Base-by-base conservation (phyloP, 441 rosid genomes). In the Populus hybrid region DNA sequence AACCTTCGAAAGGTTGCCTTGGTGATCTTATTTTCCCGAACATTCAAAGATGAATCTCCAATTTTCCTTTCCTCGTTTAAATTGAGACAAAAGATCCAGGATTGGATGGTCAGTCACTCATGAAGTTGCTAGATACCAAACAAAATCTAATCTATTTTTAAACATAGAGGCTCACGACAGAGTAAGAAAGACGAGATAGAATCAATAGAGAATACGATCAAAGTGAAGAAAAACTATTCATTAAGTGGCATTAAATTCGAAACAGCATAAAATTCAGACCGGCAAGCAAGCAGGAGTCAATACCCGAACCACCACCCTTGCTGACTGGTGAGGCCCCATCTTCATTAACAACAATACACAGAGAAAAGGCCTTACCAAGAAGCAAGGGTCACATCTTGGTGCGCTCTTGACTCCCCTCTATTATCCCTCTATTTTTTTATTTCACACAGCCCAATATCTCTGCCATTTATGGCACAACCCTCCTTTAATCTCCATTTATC, bases 241-340 rank as follows among this genome's bases (percentile, higher is more conserved):
- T 67, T 26, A 26, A 46, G 72, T 59, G 68, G 77, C 84, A 83
- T 75, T 79, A 73, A 81, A 77, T 83, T 80, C 64, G 72, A 74
- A 83, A 70, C 73, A 76, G 80, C 69, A 32, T 70, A 82, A 12
- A 57, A 67, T 32, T 79, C 10, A 54, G 57, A 75, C 79, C 61
- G 72, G 81, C 81, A 79, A 85, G 81, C 80, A 79, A 85, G 84
- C 84, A 82, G 86, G 90, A 95, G 99, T 95, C 98, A 95, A 94
- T 94, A 84, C 99, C 97, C 97, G 97, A 95, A 94, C 99, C 98
- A 92, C 89, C 90, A 82, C 80, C 88, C 88, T 86, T 81, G 85
- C 90, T 70, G 16, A 54, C 76, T 68, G 79, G 81, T 74, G 76
- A 80, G 84, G 80, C 59, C 77, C 78, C 67, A 24, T 6, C 36